Conservation (phyloP, 345 rosid genomes). For the Melaleuca quinquenervia region DNA sequence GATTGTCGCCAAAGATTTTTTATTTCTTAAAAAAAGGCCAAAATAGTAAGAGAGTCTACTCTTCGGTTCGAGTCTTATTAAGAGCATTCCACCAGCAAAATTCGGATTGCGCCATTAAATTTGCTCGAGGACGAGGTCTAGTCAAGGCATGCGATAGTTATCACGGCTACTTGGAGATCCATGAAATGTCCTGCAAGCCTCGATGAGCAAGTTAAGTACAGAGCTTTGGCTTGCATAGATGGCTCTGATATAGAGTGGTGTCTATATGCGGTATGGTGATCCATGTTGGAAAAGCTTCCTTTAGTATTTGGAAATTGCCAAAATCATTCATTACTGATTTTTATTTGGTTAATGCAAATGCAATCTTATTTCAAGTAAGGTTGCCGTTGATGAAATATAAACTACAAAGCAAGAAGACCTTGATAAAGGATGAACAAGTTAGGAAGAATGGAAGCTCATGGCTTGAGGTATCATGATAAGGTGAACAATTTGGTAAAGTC, state of each 20-base stretch:
- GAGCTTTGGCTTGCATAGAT: rapidly evolving
- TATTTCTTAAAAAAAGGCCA: not conserved
- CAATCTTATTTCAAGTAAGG: not conserved
- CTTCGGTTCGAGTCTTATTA: not conserved
- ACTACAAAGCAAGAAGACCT: not conserved
- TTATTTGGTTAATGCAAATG: not conserved
- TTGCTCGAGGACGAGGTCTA: not conserved
- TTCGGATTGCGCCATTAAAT: not conserved
- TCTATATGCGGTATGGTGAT: not conserved
- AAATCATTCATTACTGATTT: not conserved
- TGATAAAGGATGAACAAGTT: not conserved
- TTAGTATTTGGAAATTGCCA: not conserved
- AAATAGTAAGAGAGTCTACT: not conserved
- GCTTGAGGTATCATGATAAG: not conserved
- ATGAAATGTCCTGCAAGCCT: not conserved
- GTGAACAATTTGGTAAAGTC: not conserved
- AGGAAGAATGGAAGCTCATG: not conserved
- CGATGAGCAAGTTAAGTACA: not conserved
- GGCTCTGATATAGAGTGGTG: rapidly evolving
- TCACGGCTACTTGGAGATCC: not conserved
- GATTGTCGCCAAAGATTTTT: not conserved
- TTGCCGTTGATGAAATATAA: not conserved
- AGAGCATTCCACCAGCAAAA: not conserved
- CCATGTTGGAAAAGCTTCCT: not conserved
- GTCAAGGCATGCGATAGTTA: not conserved